These are phyloP conservation scores for Hermanozyma aechmeae DNA, from an alignment of 805 yeast genomes.

Conservation along the genomic window DNA sequence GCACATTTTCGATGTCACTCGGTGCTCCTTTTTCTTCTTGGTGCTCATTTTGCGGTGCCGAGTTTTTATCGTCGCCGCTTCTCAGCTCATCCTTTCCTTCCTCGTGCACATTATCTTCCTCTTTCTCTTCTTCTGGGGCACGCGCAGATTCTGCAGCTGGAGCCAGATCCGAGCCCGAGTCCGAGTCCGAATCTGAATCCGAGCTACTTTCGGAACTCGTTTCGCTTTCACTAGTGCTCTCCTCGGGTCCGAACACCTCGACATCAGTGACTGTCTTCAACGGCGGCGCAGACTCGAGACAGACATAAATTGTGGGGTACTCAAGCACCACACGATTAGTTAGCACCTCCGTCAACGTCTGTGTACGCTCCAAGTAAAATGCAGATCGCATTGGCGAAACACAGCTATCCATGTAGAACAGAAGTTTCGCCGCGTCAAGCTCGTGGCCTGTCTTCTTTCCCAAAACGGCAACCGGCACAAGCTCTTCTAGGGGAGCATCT, in stretches of 20 bases:
- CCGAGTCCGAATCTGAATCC: constrained; percentile 4
- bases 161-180: constrained; percentile 13
- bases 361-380: constrained; percentile 25
- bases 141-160: constrained; percentile 17
- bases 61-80: not conserved
- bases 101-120: not conserved
- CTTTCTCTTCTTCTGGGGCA: not conserved
- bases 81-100: too few relatives aligned
- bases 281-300: not conserved
- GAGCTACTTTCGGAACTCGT: constrained; percentile 8
- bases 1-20: not conserved
- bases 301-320: constrained; percentile 61
- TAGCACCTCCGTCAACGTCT: constrained; percentile 40
- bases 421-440: constrained; percentile 17
- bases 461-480: constrained; percentile 32
- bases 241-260: too few relatives aligned
- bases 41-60: not conserved
- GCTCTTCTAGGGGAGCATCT: constrained; percentile 18
- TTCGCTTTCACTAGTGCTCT: constrained; percentile 1
- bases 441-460: constrained; percentile 6
- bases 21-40: not conserved
- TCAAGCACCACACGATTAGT: constrained; percentile 58
- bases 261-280: not conserved
- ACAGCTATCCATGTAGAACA: constrained; percentile 27
- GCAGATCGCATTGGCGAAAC: constrained; percentile 21